Conservation (phyloP, 306 rosid species). For the Vigna mungo region DNA sequence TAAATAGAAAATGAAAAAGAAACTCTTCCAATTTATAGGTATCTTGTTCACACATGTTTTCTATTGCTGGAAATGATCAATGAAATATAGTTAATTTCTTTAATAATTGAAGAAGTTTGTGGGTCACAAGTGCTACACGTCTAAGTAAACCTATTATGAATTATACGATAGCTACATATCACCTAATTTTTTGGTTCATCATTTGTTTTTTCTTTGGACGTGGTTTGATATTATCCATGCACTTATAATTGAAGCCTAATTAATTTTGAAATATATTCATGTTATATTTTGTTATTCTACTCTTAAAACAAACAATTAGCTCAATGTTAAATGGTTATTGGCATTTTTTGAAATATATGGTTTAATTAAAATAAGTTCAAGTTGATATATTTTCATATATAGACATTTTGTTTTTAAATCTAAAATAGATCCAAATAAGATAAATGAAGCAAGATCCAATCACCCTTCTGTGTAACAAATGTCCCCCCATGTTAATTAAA, state of each 20-base stretch:
- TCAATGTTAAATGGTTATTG: neutral
- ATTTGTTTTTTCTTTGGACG: neutral
- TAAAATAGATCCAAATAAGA: neutral
- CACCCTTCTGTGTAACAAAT: neutral
- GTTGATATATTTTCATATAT: neutral
- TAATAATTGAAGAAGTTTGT: neutral
- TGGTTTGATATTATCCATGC: neutral
- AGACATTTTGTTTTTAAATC: neutral
- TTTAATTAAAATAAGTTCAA: neutral
- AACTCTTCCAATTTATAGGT: neutral
- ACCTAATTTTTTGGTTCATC: constrained; percentile 32
- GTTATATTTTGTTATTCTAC: neutral
- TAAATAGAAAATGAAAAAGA: neutral
- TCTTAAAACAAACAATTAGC: neutral
- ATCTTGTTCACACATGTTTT: neutral
- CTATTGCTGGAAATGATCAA: neutral
- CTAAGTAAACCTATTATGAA: constrained; percentile 3
- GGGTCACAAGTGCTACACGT: neutral
- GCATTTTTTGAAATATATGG: neutral
- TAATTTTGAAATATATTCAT: neutral
- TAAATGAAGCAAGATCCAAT: neutral
- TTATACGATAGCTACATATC: constrained; percentile 26
- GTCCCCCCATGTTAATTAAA: neutral
- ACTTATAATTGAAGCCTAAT: neutral
- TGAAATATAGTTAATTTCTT: constrained; percentile 16